These are phyloP conservation scores for Populus tremula DNA, from an alignment of 345 rosid genomes.

Conservation along the genomic window DNA sequence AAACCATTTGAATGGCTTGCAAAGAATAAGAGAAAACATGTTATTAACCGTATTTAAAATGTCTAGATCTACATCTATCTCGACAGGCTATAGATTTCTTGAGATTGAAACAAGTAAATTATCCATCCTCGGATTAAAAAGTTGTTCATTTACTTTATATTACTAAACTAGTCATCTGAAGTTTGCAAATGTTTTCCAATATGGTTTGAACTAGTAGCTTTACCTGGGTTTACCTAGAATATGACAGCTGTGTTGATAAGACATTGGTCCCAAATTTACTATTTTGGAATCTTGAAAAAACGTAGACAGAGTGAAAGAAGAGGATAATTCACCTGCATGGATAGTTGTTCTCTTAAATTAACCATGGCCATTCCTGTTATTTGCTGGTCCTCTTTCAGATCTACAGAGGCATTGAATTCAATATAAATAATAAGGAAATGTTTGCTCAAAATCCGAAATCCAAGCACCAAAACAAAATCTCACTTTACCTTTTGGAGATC, in stretches of 20 bases:
- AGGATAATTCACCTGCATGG: slow-evolving; percentile 36
- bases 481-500: slow-evolving; percentile 41
- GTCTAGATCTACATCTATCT: no score
- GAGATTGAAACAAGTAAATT: no score
- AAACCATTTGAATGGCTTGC: background rate
- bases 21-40: no score
- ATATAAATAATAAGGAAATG: background rate
- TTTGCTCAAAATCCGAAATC: background rate
- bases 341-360: slow-evolving; percentile 47
- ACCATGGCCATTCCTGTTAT: slow-evolving; percentile 60
- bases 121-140: no score
- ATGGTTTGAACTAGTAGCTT: no score
- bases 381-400: slow-evolving; percentile 32
- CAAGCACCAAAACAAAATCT: background rate
- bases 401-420: slow-evolving; percentile 17
- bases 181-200: background rate
- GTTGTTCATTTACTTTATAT: no score
- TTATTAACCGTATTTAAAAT: no score
- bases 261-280: no score
- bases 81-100: no score
- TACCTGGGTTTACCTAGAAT: no score
- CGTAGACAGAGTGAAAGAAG: background rate
- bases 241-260: no score
- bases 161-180: background rate
- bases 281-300: background rate